Evolutionary conservation across 2,329 filamentous ascomycete species (phyloP).

Genomic region (Huntiella bhutanensis): DNA sequence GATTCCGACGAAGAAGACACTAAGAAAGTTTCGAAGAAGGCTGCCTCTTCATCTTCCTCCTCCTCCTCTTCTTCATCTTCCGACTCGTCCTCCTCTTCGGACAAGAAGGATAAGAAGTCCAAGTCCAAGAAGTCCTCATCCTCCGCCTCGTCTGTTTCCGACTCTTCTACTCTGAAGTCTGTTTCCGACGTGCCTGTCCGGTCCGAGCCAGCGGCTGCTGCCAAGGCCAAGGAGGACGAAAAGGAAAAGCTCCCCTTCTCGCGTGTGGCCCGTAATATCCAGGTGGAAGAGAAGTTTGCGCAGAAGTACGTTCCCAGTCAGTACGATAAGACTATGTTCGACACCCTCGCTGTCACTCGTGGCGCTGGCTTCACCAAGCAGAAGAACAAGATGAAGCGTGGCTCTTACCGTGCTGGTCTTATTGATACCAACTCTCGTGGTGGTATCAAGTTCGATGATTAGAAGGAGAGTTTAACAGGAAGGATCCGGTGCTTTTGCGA

Average conservation of each 20-base stretch:
- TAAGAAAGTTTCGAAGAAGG: constrained; percentile 15
- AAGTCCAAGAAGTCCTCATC: constrained; percentile 19
- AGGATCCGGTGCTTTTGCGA: neutral
- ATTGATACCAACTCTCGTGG: constrained; percentile 72
- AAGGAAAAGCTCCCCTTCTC: constrained; percentile 53
- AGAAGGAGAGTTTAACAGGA: constrained; percentile 14
- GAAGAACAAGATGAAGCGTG: constrained; percentile 96
- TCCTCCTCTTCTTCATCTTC: constrained; percentile 18
- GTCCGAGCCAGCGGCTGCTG: constrained; percentile 25
- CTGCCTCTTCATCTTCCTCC: constrained; percentile 17
- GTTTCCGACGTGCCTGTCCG: constrained; percentile 31
- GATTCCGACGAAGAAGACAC: constrained; percentile 14
- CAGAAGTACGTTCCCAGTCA: constrained; percentile 76
- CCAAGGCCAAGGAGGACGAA: constrained; percentile 27
- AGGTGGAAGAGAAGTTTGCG: constrained; percentile 47
- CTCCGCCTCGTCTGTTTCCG: constrained; percentile 26
- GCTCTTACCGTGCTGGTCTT: constrained; percentile 71
- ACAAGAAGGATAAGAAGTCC: constrained; percentile 14
- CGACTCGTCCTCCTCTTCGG: constrained; percentile 11
- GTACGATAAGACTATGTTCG: constrained; percentile 75
- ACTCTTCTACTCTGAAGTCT: constrained; percentile 30
- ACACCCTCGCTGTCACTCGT: constrained; percentile 75
- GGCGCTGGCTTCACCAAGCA: constrained; percentile 98
- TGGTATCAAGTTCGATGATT: constrained; percentile 90
- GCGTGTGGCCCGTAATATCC: constrained; percentile 50